These are phyloP conservation scores for Krasilnikovozyma curviuscula DNA, from an alignment of 768 basidiomycete genomes.

Conservation along the genomic window DNA sequence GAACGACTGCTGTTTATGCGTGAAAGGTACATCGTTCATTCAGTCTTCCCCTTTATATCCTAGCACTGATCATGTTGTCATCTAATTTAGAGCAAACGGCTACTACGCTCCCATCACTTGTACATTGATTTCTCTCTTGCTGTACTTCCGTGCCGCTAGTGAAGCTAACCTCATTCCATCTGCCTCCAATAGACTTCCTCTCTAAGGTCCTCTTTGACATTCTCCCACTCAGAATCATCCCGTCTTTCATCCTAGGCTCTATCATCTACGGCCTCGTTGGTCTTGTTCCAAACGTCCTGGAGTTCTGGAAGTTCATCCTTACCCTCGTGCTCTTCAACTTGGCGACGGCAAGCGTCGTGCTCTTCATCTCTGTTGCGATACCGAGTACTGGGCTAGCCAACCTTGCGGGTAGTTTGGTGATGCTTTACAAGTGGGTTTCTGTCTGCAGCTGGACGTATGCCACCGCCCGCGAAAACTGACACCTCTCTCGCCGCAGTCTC, in stretches of 20 bases:
- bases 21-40: constrained; percentile 46
- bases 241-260: constrained; percentile 83
- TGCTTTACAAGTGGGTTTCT: constrained; percentile 83
- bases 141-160: too few relatives aligned
- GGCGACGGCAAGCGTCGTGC: constrained; percentile 76
- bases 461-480: background rate
- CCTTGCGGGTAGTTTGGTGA: constrained; percentile 79
- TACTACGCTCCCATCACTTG: constrained; percentile 94
- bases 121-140: too few relatives aligned
- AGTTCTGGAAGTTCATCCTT: constrained; percentile 97
- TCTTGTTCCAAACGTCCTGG: constrained; percentile 68
- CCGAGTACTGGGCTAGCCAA: constrained; percentile 74
- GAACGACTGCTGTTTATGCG: constrained; percentile 94
- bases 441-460: background rate
- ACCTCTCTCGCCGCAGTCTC: constrained; percentile 35
- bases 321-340: constrained; percentile 91
- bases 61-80: background rate
- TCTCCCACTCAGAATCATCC: constrained; percentile 78
- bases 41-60: background rate
- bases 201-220: constrained; percentile 97
- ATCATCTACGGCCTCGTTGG: constrained; percentile 92
- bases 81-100: constrained; percentile 56
- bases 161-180: too few relatives aligned
- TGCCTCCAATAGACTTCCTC: too few relatives aligned
- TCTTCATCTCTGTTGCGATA: constrained; percentile 76